Evolutionary conservation across 176 grass and related monocot genomes (phyloP), one percentile per base, ranked within the genome.

Genomic region (Zea luxurians): DNA sequence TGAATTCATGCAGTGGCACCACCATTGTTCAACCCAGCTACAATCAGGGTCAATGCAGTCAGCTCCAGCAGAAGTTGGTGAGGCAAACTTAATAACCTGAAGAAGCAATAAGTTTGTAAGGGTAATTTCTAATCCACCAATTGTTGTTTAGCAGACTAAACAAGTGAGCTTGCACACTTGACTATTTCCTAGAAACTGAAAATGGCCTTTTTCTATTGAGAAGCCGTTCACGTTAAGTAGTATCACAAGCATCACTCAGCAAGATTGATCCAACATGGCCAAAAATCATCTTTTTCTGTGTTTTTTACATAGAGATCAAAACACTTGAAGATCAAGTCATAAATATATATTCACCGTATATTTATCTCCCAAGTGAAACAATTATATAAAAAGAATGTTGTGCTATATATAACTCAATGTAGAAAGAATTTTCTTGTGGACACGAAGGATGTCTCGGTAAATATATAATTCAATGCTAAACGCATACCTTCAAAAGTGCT

Each of bases 21-120:
- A 97, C 91, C 95, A 97, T 94, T 97, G 94, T 67, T 92, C 94
- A 71, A 97, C 70, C 86, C 89, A 97, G 82, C 69, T 92, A 75
- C 94, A 97, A 80, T 92, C 89, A 70, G 89, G 88, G 68, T 93
- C 86, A 68, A 88, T 76, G 76, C 91, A 97, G 40, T 94, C 83
- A 50, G 94, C 91, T 90, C 91, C 91, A 88, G 94, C 94, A 86
- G 94, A 97, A 52, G 70, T 91, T 70, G 87, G 80, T 38, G 94
- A 94, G 42, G 91, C 86, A 88, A 93, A 91, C 78, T 91, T 97
- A 83, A 97, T 89, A 55, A 97, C 89, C 91, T 97, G 83, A 88
- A 88, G 69, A 83, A 81, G 27, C 8, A 61, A 44, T 36, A 83
- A 60, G 2, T 59, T 44, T 78, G 46, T 52, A 80, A 69, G 64